phyloP scores from a whole-genome alignment of 495 filamentous ascomycete species.

The Xylaria cubensis region DNA sequence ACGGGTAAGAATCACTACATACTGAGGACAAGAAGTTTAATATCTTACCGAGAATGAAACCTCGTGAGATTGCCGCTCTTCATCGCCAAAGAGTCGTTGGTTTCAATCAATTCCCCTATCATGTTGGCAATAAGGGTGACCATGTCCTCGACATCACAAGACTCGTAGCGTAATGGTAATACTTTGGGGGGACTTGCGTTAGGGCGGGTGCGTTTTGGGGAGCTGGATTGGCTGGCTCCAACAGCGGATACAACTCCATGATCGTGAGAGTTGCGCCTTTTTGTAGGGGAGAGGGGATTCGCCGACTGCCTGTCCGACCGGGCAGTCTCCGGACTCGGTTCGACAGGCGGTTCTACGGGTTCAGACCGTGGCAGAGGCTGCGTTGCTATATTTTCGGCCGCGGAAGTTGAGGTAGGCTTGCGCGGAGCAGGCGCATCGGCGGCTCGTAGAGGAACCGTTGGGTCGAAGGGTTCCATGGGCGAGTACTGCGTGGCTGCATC shows the following conservation, averaged over 20 bases:
- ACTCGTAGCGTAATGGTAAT: conserved; percentile 78
- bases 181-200: conserved; percentile 61
- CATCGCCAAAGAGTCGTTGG: conserved; percentile 88
- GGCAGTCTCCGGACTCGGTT: conserved; percentile 45
- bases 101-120: conserved; percentile 90
- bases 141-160: conserved; percentile 79
- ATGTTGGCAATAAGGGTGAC: conserved; percentile 92
- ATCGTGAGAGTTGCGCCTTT: conserved; percentile 55
- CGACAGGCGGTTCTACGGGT: conserved; percentile 34
- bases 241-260: conserved; percentile 58
- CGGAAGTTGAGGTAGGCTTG: conserved; percentile 36
- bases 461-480: conserved; percentile 57
- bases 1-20: conserved; percentile 33
- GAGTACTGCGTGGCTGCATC: conserved; percentile 66
- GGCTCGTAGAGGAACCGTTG: conserved; percentile 42
- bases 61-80: conserved; percentile 83
- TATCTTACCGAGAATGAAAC: conserved; percentile 87
- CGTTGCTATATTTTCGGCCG: conserved; percentile 30
- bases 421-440: conserved; percentile 40
- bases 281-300: conserved; percentile 50
- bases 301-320: conserved; percentile 41
- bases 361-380: conserved; percentile 41
- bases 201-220: conserved; percentile 55
- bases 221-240: conserved; percentile 46
- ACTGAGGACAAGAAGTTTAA: not conserved